Base-by-base conservation (phyloP, 2,329 filamentous ascomycete species). In the Arthrobotrys megalospora region DNA sequence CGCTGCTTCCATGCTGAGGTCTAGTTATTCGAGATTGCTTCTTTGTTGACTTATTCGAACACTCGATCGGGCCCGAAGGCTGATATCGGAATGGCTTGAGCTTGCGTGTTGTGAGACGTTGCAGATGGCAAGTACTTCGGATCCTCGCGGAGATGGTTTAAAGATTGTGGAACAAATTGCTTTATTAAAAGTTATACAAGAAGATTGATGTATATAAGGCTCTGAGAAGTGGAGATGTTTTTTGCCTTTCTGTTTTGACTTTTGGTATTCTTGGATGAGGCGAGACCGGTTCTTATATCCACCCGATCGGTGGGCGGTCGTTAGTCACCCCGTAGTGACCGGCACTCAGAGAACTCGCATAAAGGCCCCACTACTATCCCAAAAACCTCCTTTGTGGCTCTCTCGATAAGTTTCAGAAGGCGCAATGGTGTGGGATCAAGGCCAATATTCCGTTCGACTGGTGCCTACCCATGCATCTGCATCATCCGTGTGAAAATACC, bases 381-480 rank as follows among this genome's bases (percentile, higher is more conserved):
- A 41, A 60, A 60, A 60, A n/a, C n/a, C 55, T 43, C 36, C 45
- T 41, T 43, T 55, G 58, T 64, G 58, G 58, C 65, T 36, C 53
- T 48, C 48, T 32, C 6, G 21, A 62, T 43, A 38, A 24, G 68
- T 65, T 65, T 72, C 60, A 65, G 10, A 72, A 58, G 69, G 60
- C 69, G 69, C 62, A 73, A 66, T 58, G 47, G 38, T 21, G 69
- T 73, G 69, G 60, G 69, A 66, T 65, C 36, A 60, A 60, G 48
- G 36, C 55, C 55, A 60, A 43, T 66, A 10, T 66, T 36, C n/a
- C 21, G 19, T 53, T 41, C 45, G 28, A 60, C 5, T 60, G 60
- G 60, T 73, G 69, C 69, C 69, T 66, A 48, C 55, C 60, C 21
- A 66, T 64, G 53, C 43, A 70, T 52, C 16, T 24, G 48, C 28